Percentiles rank a stretch among this genome's conserved stretches.
phyloP scores from a whole-genome alignment of 306 rosid genomes.

The Cucurbita pepo region DNA sequence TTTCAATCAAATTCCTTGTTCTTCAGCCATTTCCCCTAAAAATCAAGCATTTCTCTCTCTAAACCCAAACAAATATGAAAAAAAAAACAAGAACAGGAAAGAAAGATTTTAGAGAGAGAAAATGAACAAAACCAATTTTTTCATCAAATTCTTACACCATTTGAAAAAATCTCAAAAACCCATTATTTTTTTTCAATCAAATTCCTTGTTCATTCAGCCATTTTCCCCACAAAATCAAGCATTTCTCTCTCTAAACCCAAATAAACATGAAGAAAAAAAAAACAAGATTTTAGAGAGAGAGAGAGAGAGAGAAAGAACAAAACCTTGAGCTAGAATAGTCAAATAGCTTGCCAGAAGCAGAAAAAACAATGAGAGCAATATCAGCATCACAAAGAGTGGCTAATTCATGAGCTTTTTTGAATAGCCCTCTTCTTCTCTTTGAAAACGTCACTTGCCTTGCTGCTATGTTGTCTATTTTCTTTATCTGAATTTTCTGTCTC shows the following conservation, averaged over 20 bases:
- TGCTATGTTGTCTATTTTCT: neutral
- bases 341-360: slow-evolving; percentile 5
- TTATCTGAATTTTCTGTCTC: neutral
- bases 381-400: slow-evolving; percentile 5
- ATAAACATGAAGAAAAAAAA: neutral
- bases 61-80: neutral
- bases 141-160: too few relatives aligned
- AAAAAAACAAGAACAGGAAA: neutral
- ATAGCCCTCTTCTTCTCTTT: slow-evolving; percentile 1
- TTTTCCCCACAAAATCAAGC: neutral
- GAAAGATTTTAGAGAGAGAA: neutral
- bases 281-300: neutral
- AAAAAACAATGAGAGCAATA: slow-evolving; percentile 7
- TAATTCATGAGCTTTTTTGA: slow-evolving; percentile 1
- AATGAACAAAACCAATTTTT: too few relatives aligned
- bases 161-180: neutral
- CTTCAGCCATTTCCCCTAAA: neutral
- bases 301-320: neutral
- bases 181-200: neutral
- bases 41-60: neutral
- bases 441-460: slow-evolving; percentile 4
- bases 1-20: too few relatives aligned
- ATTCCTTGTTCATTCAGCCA: neutral
- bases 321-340: slow-evolving; percentile 4
- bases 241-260: neutral